phyloP scores from a whole-genome alignment of 148 eudicot species.

The Polygonum aviculare region DNA sequence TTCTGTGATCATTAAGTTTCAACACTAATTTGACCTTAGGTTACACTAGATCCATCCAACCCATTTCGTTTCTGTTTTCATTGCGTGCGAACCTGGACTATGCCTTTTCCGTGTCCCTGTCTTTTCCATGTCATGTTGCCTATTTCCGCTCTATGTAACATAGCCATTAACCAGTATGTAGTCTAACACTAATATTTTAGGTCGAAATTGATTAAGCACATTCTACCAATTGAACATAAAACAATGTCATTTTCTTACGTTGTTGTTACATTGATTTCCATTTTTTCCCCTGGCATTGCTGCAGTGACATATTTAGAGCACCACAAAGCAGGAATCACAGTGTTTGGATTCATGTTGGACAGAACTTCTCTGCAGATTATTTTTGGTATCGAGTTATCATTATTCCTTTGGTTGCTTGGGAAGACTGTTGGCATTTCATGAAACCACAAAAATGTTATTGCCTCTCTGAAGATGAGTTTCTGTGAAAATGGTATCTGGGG shows the following conservation, averaged over 20 bases:
- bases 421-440: constrained; percentile 76
- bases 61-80: no score
- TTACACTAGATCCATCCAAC: no score
- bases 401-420: constrained; percentile 80
- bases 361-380: constrained; percentile 65
- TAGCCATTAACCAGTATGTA: neutral
- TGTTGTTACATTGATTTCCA: neutral
- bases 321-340: constrained; percentile 80
- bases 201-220: no score
- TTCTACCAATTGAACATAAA: neutral
- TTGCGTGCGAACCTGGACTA: no score
- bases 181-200: no score
- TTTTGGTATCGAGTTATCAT: constrained; percentile 57
- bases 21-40: no score
- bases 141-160: neutral
- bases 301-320: constrained; percentile 84
- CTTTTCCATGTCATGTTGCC: no score
- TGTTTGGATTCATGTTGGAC: constrained; percentile 84
- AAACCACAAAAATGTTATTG: neutral
- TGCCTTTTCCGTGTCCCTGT: no score
- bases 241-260: neutral
- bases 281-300: constrained; percentile 13
- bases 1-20: neutral
- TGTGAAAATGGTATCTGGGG: neutral
- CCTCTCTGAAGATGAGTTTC: neutral